A percentile compares a stretch with the other conserved stretches of the same genome.
These are phyloP conservation scores for Zostera marina DNA, from an alignment of 116 monocot genomes.

Conservation along the genomic window DNA sequence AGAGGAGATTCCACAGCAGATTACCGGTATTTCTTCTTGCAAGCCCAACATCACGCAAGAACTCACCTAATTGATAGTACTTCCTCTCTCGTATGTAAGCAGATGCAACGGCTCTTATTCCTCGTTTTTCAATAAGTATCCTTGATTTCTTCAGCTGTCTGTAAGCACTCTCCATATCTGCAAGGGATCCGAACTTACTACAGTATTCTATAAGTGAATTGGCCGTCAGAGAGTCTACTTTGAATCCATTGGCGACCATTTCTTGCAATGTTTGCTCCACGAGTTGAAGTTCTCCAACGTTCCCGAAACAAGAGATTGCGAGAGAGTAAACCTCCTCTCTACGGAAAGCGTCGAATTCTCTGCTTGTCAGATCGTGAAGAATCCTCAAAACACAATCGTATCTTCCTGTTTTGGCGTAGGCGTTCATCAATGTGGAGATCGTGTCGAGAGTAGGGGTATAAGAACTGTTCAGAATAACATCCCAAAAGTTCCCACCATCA, in stretches of 20 bases:
- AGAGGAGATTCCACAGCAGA: slow-evolving; percentile 79
- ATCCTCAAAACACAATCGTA: slow-evolving; percentile 40
- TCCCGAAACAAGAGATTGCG: slow-evolving; percentile 64
- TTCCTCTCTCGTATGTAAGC: slow-evolving; percentile 53
- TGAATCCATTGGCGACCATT: slow-evolving; percentile 53
- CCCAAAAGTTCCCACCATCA: slow-evolving; percentile 43
- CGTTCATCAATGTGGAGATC: slow-evolving; percentile 31
- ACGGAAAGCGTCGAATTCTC: slow-evolving; percentile 14
- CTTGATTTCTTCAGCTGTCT: slow-evolving; percentile 39
- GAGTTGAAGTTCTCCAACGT: slow-evolving; percentile 42
- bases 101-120: slow-evolving; percentile 40
- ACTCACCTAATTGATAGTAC: slow-evolving; percentile 62
- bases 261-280: slow-evolving; percentile 50
- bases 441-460: slow-evolving; percentile 23
- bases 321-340: slow-evolving; percentile 21
- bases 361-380: slow-evolving; percentile 26
- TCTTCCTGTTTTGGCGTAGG: slow-evolving; percentile 31
- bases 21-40: slow-evolving; percentile 54
- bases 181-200: slow-evolving; percentile 40
- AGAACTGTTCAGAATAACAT: slow-evolving; percentile 60
- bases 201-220: slow-evolving; percentile 48
- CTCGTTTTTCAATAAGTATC: slow-evolving; percentile 53
- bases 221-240: slow-evolving; percentile 49
- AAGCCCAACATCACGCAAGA: slow-evolving; percentile 68
- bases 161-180: slow-evolving; percentile 66